Percentiles rank a stretch among this genome's conserved stretches.
phyloP scores from a whole-genome alignment of 176 grass and related monocot species.

The Canna indica region DNA sequence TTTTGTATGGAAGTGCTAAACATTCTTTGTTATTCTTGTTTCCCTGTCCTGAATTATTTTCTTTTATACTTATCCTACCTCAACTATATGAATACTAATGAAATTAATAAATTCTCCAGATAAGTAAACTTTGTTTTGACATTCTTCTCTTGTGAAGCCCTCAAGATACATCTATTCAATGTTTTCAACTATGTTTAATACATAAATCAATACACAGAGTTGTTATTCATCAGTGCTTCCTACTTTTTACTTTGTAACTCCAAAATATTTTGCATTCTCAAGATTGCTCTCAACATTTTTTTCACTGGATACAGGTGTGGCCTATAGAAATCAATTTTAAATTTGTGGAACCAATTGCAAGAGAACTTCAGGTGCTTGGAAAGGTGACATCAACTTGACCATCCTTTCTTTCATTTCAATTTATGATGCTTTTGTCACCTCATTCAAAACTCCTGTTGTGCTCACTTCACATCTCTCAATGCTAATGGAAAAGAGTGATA shows the following conservation, averaged over 20 bases:
- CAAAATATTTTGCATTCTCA: neutral
- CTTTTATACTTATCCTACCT: neutral
- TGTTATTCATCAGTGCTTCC: neutral
- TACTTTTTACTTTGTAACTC: neutral
- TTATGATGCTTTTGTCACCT: neutral
- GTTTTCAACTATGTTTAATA: neutral
- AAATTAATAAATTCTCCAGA: neutral
- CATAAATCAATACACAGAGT: neutral
- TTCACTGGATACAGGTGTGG: constrained; percentile 13
- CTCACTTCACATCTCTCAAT: neutral
- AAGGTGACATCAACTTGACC: neutral
- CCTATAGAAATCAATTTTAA: constrained; percentile 19
- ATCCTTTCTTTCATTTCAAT: neutral
- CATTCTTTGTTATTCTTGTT: neutral
- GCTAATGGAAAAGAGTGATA: neutral
- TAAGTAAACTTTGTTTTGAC: no score
- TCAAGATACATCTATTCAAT: neutral
- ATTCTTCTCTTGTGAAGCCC: neutral
- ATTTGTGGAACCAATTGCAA: constrained; percentile 17
- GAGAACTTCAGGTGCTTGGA: constrained; percentile 7
- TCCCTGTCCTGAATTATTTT: neutral
- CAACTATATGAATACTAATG: neutral
- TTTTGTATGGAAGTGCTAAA: no score
- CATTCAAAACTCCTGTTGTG: neutral
- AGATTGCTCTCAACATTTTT: neutral